phyloP scores from a whole-genome alignment of 345 rosid species.

The Schrenkiella parvula region DNA sequence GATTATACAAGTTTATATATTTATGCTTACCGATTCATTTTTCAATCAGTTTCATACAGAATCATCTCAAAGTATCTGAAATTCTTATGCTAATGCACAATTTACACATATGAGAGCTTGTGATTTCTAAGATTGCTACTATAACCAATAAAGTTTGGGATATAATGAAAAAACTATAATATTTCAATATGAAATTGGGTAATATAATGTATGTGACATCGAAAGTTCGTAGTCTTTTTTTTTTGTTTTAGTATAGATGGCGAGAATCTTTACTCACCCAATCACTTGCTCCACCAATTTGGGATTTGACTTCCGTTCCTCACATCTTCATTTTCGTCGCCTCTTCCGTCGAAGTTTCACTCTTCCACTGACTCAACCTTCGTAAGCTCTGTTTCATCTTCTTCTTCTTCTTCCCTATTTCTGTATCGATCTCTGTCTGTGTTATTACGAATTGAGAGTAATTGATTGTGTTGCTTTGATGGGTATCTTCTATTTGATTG shows the following conservation, averaged over 20 bases:
- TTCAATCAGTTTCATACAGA: background rate
- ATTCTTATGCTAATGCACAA: background rate
- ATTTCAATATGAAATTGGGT: background rate
- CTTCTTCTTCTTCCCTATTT: background rate
- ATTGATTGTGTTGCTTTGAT: background rate
- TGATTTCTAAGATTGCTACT: background rate
- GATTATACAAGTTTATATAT: background rate
- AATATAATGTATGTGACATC: background rate
- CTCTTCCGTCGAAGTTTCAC: background rate
- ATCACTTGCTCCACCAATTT: slow-evolving; percentile 20
- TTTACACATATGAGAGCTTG: too few relatives aligned
- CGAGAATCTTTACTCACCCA: slow-evolving; percentile 22
- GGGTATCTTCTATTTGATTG: background rate
- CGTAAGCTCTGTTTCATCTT: slow-evolving; percentile 31
- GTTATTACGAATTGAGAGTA: background rate
- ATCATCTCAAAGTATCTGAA: background rate
- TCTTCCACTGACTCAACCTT: background rate
- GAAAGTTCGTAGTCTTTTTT: background rate
- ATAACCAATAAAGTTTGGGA: background rate
- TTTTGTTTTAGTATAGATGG: slow-evolving; percentile 5
- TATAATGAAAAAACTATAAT: background rate
- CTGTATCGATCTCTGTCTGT: background rate
- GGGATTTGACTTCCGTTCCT: slow-evolving; percentile 20
- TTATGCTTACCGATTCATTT: background rate
- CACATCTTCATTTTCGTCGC: slow-evolving; percentile 1